These are phyloP conservation scores for Speleostelium caveatum DNA, from an alignment of 78 protist species.

Conservation along the genomic window DNA sequence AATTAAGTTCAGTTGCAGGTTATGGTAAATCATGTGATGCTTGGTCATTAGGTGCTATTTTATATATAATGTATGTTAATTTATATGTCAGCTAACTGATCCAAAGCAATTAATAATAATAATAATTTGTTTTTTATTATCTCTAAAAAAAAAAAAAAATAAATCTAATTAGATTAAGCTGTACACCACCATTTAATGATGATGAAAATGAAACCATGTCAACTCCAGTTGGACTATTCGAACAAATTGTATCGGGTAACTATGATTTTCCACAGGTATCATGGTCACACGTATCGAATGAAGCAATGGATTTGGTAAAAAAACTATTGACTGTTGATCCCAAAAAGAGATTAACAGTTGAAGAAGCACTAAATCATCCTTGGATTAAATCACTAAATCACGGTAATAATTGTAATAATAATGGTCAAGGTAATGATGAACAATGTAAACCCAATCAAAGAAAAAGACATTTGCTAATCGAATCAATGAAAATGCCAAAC, in stretches of 20 bases:
- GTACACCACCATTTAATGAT: constrained; percentile 57
- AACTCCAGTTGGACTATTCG: constrained; percentile 40
- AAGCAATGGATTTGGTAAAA: constrained; percentile 78
- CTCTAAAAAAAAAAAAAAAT: no score
- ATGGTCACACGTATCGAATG: constrained; percentile 8
- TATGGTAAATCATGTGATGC: constrained; percentile 74
- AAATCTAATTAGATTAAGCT: constrained; percentile 29
- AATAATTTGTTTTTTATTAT: no score
- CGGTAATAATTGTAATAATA: no score
- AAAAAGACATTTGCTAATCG: no score
- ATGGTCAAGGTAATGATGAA: no score
- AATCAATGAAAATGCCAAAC: no score
- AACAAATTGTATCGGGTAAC: constrained; percentile 28
- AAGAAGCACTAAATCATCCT: constrained; percentile 90
- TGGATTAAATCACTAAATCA: constrained; percentile 65
- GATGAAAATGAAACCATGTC: constrained; percentile 3
- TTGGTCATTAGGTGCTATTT: constrained; percentile 74
- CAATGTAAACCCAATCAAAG: no score
- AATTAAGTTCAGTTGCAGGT: neutral
- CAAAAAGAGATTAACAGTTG: constrained; percentile 79
- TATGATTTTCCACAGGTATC: neutral
- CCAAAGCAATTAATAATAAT: no score
- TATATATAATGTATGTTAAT: constrained; percentile 39
- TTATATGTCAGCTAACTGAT: no score
- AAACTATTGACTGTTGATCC: constrained; percentile 90